phyloP scores from a whole-genome alignment of 1,284 basidiomycete genomes.

The Leccinum cinnamomeum region DNA sequence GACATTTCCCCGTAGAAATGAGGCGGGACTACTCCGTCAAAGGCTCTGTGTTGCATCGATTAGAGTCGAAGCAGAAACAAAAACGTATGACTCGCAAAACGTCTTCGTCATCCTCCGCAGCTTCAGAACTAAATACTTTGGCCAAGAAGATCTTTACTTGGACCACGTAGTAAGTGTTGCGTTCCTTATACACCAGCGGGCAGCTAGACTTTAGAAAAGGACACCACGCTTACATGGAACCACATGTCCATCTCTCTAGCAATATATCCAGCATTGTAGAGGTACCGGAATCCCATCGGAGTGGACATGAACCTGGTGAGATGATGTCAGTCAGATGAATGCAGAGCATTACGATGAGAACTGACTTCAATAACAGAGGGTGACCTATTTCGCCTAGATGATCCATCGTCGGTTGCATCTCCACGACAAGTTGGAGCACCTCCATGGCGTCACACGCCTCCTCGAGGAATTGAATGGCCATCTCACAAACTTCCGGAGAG shows the following conservation, averaged over 20 bases:
- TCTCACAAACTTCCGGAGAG: conserved; percentile 83
- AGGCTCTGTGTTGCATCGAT: conserved; percentile 47
- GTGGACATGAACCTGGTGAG: conserved; percentile 87
- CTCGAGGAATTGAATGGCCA: conserved; percentile 87
- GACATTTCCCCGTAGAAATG: conserved; percentile 99
- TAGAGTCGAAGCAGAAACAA: neutral
- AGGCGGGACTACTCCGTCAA: conserved; percentile 86
- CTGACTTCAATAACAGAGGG: conserved; percentile 82
- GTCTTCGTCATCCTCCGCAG: conserved; percentile 65
- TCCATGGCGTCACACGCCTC: conserved; percentile 86
- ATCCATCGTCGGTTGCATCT: conserved; percentile 92
- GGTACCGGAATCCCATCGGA: conserved; percentile 87
- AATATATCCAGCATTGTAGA: conserved; percentile 91
- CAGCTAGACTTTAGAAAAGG: conserved; percentile 6
- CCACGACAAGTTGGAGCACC: conserved; percentile 87
- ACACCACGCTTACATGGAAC: conserved; percentile 72
- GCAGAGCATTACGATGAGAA: conserved; percentile 10
- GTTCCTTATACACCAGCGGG: conserved; percentile 54
- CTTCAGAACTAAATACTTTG: conserved; percentile 65
- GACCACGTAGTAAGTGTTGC: conserved; percentile 84
- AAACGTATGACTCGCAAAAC: conserved; percentile 45
- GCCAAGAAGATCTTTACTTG: conserved; percentile 86
- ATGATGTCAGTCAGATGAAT: conserved; percentile 12
- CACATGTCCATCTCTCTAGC: conserved; percentile 94
- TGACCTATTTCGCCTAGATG: conserved; percentile 94